Percentiles rank a stretch among this genome's conserved stretches.
These are phyloP conservation scores for Acanthamoeba royreba DNA, from an alignment of 208 protist genomes.

Conservation along the genomic window DNA sequence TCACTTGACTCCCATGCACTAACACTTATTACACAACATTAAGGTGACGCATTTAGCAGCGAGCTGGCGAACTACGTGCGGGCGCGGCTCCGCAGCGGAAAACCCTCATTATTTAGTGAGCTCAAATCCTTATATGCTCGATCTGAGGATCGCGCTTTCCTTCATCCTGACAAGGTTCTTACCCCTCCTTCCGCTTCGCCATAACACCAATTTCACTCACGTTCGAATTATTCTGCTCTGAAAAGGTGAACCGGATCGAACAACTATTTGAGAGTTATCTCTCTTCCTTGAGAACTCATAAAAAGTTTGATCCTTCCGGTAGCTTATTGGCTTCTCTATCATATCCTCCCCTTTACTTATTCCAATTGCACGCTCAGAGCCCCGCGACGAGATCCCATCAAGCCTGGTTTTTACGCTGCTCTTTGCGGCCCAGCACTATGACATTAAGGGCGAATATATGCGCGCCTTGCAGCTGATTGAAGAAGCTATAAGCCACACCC, in stretches of 20 bases:
- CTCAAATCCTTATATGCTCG: conserved; percentile 22
- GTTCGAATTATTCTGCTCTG: neutral
- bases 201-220: neutral
- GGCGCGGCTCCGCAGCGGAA: neutral
- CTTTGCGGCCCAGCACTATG: conserved; percentile 13
- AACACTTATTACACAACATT: neutral
- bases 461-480: neutral
- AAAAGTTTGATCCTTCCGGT: neutral
- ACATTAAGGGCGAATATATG: neutral
- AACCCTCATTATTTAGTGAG: conserved; percentile 5
- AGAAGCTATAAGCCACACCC: neutral
- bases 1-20: neutral
- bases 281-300: neutral
- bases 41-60: neutral
- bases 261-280: neutral
- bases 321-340: neutral
- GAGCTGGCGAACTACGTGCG: neutral
- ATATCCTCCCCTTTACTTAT: neutral
- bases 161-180: neutral
- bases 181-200: neutral
- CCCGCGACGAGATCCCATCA: neutral
- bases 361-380: neutral
- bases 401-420: neutral
- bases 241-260: neutral
- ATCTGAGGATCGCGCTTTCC: neutral